A percentile compares a stretch with the other conserved stretches of the same genome.
phyloP scores from a whole-genome alignment of 768 basidiomycete species.

The Pleurotus tuoliensis region DNA sequence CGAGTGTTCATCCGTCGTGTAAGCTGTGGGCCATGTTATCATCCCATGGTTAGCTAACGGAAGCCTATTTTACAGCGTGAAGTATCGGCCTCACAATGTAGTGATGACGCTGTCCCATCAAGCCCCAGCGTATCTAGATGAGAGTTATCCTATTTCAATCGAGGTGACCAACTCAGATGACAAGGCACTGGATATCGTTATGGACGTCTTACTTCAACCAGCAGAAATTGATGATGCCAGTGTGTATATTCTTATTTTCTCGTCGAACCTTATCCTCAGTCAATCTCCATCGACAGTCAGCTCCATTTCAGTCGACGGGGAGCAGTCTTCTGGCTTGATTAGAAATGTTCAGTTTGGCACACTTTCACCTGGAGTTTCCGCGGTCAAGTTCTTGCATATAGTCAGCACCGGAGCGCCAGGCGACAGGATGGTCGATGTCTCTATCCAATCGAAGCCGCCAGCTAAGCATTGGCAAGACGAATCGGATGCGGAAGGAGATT shows the following conservation, averaged over 20 bases:
- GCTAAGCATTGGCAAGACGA: slow-evolving; percentile 10
- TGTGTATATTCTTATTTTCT: slow-evolving; percentile 26
- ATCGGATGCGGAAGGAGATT: slow-evolving; percentile 14
- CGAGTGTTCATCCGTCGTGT: slow-evolving; percentile 46
- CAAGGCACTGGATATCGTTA: slow-evolving; percentile 57
- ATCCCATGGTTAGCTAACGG: background rate
- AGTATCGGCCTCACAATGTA: slow-evolving; percentile 58
- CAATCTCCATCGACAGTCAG: slow-evolving; percentile 40
- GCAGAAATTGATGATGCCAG: slow-evolving; percentile 71
- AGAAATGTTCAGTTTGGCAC: slow-evolving; percentile 68
- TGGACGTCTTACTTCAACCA: slow-evolving; percentile 81
- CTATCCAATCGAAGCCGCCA: slow-evolving; percentile 57
- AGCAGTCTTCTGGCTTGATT: slow-evolving; percentile 68
- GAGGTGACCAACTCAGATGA: slow-evolving; percentile 71
- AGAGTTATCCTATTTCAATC: slow-evolving; percentile 72
- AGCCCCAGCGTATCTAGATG: slow-evolving; percentile 74
- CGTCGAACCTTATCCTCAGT: background rate
- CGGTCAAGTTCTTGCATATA: slow-evolving; percentile 61
- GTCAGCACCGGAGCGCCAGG: slow-evolving; percentile 59
- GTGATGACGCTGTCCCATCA: slow-evolving; percentile 52
- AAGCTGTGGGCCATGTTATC: too few species aligned
- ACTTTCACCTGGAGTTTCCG: slow-evolving; percentile 53
- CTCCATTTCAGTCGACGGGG: slow-evolving; percentile 54
- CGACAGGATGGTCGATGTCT: slow-evolving; percentile 76
- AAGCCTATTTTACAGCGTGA: slow-evolving; percentile 40